These are phyloP conservation scores for Erysimum cheiri DNA, from an alignment of 441 rosid genomes.

Conservation along the genomic window DNA sequence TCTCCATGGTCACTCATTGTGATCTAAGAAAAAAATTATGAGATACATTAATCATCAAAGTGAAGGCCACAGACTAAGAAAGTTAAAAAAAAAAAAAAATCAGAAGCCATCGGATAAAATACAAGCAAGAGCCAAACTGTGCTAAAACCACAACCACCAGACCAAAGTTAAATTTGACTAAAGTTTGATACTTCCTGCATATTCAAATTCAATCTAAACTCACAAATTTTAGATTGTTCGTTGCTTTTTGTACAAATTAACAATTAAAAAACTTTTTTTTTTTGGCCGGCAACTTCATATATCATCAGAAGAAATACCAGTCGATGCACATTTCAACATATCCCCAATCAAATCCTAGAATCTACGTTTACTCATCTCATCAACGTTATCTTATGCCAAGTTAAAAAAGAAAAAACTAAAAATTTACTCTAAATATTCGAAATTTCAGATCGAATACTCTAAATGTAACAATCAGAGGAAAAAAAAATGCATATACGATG, in stretches of 20 bases:
- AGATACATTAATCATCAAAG: constrained; percentile 5
- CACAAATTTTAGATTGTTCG: neutral
- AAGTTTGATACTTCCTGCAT: neutral
- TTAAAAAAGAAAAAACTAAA: no score
- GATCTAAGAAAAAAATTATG: constrained; percentile 37
- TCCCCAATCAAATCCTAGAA: neutral
- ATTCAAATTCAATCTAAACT: constrained; percentile 2
- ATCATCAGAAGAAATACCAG: constrained; percentile 4
- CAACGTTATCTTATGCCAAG: neutral
- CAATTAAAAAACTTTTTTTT: neutral
- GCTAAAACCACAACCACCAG: neutral
- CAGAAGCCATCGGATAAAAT: constrained; percentile 5
- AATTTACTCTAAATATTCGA: constrained; percentile 1
- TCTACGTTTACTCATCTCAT: constrained; percentile 17
- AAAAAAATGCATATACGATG: neutral
- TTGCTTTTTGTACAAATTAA: neutral
- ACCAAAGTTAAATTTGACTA: constrained; percentile 2
- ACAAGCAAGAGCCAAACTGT: constrained; percentile 1
- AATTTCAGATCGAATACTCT: neutral
- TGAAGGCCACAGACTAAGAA: constrained; percentile 3
- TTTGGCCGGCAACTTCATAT: neutral
- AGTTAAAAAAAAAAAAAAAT: neutral
- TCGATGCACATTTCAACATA: neutral
- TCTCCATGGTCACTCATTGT: constrained; percentile 88
- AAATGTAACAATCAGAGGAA: neutral